A percentile compares a stretch with the other conserved stretches of the same genome.
phyloP scores from a whole-genome alignment of 345 rosid species.

The Citrus sinensis region DNA sequence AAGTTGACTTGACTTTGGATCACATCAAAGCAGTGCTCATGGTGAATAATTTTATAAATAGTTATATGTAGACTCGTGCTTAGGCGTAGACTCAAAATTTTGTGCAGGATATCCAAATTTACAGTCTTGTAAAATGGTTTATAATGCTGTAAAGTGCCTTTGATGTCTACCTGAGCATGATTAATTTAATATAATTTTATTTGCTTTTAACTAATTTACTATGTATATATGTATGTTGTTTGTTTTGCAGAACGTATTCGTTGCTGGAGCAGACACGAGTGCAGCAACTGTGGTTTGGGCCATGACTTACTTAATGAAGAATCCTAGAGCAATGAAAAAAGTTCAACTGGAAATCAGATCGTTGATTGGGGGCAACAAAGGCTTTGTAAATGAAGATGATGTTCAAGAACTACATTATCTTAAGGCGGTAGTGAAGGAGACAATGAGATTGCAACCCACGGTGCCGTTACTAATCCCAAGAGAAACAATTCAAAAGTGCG shows the following conservation, averaged over 20 bases:
- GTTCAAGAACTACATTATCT: conserved; percentile 17
- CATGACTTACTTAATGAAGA: conserved; percentile 30
- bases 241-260: conserved; percentile 19
- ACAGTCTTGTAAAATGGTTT: no score
- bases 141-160: no score
- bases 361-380: conserved; percentile 2
- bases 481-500: conserved; percentile 18
- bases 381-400: conserved; percentile 24
- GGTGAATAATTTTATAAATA: no score
- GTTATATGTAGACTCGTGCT: no score
- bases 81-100: no score
- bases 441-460: conserved; percentile 26
- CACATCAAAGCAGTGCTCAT: no score
- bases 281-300: conserved; percentile 26
- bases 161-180: no score
- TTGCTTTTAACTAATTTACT: no score
- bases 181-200: no score
- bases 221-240: no score
- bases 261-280: conserved; percentile 27
- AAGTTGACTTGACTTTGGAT: no score
- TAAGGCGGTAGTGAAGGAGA: conserved; percentile 34
- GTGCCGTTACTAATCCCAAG: conserved; percentile 28
- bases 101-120: no score
- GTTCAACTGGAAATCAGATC: conserved; percentile 24
- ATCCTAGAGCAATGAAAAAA: conserved; percentile 24